Base-by-base conservation (phyloP, 345 rosid species). In the Erysimum cheiranthoides region DNA sequence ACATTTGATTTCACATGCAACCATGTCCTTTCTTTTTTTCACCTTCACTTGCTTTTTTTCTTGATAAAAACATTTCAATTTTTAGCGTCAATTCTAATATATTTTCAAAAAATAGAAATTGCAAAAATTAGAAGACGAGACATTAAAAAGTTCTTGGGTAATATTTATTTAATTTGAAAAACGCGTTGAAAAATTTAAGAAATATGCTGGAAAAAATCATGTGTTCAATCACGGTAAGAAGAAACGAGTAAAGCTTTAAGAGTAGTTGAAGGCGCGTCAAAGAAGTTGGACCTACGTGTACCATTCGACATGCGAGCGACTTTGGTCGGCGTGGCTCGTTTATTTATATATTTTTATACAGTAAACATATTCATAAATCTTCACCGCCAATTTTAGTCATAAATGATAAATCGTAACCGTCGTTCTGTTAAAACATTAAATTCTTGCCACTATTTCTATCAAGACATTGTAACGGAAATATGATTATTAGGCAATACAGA, bases 221-320 rank as follows among this genome's bases (percentile, higher is more conserved):
- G 38, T 40, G 12, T 30, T 18, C 25, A 21, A 21, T 21, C 46
- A 49, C 42, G 32, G 51, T 36, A 49, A 39, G 68, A 68, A 17
- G 63, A 25, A 49, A 60, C 57, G 66, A 42, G 25, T 21, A 21
- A 21, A 21, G 61, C 43, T 61, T 76, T 52, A 62, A 70, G 21
- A 5, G 8, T 10, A 34, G 74, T 61, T 25, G 64, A 69, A 69
- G 62, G 70, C 75, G 73, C 70, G 70, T 69, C 66, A 10, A 64
- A 64, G 4, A 39, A 31, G 49, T 59, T 72, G 73, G 73, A 40
- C 73, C 73, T 3, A 71, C 47, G 67, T 57, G 73, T 78, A 38
- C 27, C 36, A 36, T 35, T 77, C 21, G 30, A 54, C 76, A 58
- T 58, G 69, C 73, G 64, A 72, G 18, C 81, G 51, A 78, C 77